Conservation (phyloP, 2,329 filamentous ascomycete genomes). For the Calonectria honghensis region DNA sequence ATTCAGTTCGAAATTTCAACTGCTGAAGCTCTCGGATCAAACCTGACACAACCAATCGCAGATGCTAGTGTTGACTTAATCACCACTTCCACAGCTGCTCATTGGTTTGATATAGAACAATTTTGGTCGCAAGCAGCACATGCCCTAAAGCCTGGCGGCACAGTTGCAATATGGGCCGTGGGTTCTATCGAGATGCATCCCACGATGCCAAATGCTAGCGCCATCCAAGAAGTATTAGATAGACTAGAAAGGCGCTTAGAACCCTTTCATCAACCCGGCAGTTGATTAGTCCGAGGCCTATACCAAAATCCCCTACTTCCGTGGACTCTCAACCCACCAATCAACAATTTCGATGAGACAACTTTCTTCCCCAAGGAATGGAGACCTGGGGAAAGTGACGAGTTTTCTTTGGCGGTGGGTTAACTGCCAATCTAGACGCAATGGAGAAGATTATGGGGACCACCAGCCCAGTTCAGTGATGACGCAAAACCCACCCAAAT, state of each 20-base stretch:
- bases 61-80: constrained; percentile 68
- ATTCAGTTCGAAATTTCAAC: constrained; percentile 62
- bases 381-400: constrained; percentile 53
- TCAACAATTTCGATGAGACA: constrained; percentile 61
- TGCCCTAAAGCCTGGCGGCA: constrained; percentile 70
- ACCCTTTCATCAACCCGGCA: constrained; percentile 64
- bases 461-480: constrained; percentile 63
- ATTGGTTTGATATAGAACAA: constrained; percentile 74
- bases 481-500: constrained; percentile 66
- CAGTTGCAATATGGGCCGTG: constrained; percentile 70
- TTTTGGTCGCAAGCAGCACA: constrained; percentile 70
- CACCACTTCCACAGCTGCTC: constrained; percentile 70
- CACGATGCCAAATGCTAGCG: constrained; percentile 61
- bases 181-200: constrained; percentile 56
- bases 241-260: constrained; percentile 61
- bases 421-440: constrained; percentile 56
- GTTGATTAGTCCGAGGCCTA: constrained; percentile 60
- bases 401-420: constrained; percentile 52
- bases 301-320: constrained; percentile 69
- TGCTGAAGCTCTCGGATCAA: constrained; percentile 65
- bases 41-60: constrained; percentile 55
- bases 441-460: constrained; percentile 62
- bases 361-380: constrained; percentile 66
- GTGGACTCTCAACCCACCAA: constrained; percentile 64
- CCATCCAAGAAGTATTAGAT: constrained; percentile 65